A percentile compares a stretch with the other conserved stretches of the same genome.
phyloP scores from a whole-genome alignment of 306 rosid genomes.

The Datisca glomerata region DNA sequence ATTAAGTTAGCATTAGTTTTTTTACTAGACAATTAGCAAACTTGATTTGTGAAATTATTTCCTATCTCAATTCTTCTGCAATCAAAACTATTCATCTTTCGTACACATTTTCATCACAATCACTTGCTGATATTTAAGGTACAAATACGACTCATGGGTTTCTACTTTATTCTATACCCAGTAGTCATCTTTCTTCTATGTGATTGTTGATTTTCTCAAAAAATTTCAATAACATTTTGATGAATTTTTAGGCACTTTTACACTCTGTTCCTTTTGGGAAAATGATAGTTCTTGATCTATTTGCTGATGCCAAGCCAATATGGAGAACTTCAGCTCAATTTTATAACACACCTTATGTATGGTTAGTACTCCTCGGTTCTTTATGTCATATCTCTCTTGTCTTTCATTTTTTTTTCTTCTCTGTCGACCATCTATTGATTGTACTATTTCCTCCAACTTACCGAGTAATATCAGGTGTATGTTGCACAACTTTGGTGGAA shows the following conservation, averaged over 20 bases:
- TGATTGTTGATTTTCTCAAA: background rate
- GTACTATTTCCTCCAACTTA: background rate
- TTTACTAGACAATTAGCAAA: no score
- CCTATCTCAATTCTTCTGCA: no score
- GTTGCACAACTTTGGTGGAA: constrained; percentile 94
- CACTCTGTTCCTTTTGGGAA: constrained; percentile 85
- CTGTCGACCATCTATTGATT: background rate
- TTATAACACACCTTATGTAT: constrained; percentile 85
- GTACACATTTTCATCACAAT: no score
- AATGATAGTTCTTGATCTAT: constrained; percentile 95
- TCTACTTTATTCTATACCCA: no score
- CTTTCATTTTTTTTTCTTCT: background rate
- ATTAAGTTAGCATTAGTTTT: no score
- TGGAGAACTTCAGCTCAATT: constrained; percentile 84
- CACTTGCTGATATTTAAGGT: no score
- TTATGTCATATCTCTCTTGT: background rate
- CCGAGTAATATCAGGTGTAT: constrained; percentile 51
- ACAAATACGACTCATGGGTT: no score
- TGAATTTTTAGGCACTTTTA: constrained; percentile 69
- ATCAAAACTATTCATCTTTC: no score
- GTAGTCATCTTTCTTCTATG: constrained; percentile 4
- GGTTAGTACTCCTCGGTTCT: constrained; percentile 37
- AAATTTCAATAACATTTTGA: constrained; percentile 4
- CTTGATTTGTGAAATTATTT: no score
- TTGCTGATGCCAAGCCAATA: constrained; percentile 90